Evolutionary conservation across 768 basidiomycete species (phyloP), one percentile per base, ranked within the genome.

Genomic region (Lactarius deliciosus): DNA sequence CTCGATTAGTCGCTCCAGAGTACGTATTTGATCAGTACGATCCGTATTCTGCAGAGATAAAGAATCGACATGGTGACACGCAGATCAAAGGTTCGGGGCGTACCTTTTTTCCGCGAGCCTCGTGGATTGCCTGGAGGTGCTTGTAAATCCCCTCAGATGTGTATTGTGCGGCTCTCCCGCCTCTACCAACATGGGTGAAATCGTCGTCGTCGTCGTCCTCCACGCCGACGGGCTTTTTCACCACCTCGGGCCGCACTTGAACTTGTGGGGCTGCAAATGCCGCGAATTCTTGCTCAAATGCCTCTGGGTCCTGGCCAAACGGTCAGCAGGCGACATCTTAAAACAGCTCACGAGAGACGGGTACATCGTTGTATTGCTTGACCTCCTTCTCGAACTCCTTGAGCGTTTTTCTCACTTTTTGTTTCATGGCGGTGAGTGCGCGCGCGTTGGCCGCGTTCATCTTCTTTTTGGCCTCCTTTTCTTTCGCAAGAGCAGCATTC

Each of bases 61-160:
- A 5, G 11, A 50, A 4, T 57, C 28, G 38, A 60, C 32, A 32
- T 25, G 10, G 32, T 30, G 62, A 30, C 7, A 15, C 16, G 45
- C 22, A 25, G 54, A 32, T 3, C 25, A 58, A 1, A 41, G 28
- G 9, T 45, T 18, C 53, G 58, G 63, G 61, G 68, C 81, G 45
- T 38, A 96, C 95, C 87, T 98, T 98, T 79, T 94, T 93, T 15
- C 97, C 97, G 64, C 97, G 87, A 57, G 93, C 93, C 71, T 98
- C 97, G 75, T 96, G 89, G 25, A 98, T 87, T 32, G 89, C 83
- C 74, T 94, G 90, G 40, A 99, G 83, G 67, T 88, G 91, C 78
- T 98, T 97, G 82, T 95, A 94, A 67, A 98, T 92, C 22, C 84
- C 83, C 64, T 95, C 93, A 3, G 92, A 77, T 5, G 92, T 91